phyloP scores from a whole-genome alignment of 257 asterid genomes.

The Solanum stenotomum region DNA sequence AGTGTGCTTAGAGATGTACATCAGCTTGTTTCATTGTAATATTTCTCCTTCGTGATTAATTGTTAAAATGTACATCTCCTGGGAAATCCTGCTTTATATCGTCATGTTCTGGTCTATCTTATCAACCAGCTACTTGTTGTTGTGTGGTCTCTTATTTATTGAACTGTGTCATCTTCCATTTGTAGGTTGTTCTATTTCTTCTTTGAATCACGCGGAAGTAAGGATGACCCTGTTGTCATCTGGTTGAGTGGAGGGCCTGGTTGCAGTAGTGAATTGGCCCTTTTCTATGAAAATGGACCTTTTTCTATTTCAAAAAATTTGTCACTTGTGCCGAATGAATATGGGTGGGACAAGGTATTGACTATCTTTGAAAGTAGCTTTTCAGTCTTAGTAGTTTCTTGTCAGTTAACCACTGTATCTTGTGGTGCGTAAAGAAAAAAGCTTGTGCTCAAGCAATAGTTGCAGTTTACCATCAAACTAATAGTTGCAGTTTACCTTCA shows the following conservation, averaged over 20 bases:
- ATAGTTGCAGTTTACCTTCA: background rate
- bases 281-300: slow-evolving; percentile 95
- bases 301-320: slow-evolving; percentile 55
- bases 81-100: background rate
- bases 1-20: background rate
- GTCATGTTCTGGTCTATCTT: background rate
- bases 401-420: background rate
- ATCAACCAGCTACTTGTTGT: background rate
- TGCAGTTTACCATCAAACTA: background rate
- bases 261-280: slow-evolving; percentile 96
- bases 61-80: background rate
- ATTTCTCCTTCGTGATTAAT: background rate
- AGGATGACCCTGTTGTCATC: slow-evolving; percentile 77
- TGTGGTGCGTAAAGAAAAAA: background rate
- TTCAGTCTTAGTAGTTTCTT: background rate
- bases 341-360: slow-evolving; percentile 57
- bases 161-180: background rate
- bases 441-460: background rate
- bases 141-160: background rate
- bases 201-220: slow-evolving; percentile 80
- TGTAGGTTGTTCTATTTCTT: slow-evolving; percentile 91
- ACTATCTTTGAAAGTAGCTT: background rate
- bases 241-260: slow-evolving; percentile 99
- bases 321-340: slow-evolving; percentile 72
- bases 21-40: background rate